Evolutionary conservation across 306 rosid genomes (phyloP), one percentile per base, ranked within the genome.

Genomic region (Gleditsia sinensis): DNA sequence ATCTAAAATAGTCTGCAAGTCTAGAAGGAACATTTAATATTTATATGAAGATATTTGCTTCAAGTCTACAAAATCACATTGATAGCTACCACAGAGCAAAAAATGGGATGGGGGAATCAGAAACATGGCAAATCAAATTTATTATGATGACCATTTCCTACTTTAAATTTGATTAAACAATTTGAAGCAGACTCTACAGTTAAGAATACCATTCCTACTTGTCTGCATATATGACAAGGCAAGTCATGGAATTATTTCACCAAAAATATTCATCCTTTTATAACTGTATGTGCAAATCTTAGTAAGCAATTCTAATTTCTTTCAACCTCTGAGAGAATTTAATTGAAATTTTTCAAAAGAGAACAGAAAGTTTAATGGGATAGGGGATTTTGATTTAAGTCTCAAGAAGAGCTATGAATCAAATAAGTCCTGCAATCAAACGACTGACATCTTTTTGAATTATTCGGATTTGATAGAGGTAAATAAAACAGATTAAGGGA

Each of bases 391-490:
- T 4, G 16, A 43, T 4, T 16, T 30, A 75, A 49, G 21, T 23
- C 40, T 49, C 20, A 19, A 50, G 49, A 43, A 33, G 24, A 50
- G 2, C 6, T 24, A 30, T 46, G 39, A 34, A 33, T 40, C 50
- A 65, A 28, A 62, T 9, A 48, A 27, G 13, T 51, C 64, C 39
- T 48, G 28, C 55, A 64, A 63, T 43, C 4, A 45, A 12, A 40
- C 48, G 48, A 21, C 56, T 76, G 40, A 53, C 16, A 49, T 45
- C n/a, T 33, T 8, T 70, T n/a, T 19, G 54, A 19, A 20, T 53
- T 56, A 42, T 80, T 71, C 80, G 86, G 98, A 72, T 92, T 92
- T 78, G 98, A 92, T 67, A 92, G 94, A 17, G 94, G 16, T 3
- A 51, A 8, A 51, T 13, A 56, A 56, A 11, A 33, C 3, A 14